phyloP scores from a whole-genome alignment of 805 yeast species.

The Yamadazyma laniorum region DNA sequence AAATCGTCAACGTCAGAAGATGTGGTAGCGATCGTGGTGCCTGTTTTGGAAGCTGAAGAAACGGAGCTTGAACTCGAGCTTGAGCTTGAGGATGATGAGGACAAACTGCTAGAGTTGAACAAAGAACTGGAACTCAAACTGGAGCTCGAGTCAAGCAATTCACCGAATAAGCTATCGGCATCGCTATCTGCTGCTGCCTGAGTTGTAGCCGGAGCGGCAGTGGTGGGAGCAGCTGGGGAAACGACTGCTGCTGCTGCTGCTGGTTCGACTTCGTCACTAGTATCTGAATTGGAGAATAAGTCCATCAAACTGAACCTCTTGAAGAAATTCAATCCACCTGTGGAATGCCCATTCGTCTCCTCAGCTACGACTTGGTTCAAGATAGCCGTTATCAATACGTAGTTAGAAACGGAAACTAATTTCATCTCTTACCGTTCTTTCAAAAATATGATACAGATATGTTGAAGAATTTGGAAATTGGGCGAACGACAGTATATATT shows the following conservation, averaged over 20 bases:
- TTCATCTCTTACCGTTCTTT: slow-evolving; percentile 18
- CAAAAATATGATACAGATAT: slow-evolving; percentile 6
- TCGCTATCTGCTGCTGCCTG: slow-evolving; percentile 11
- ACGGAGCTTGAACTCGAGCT: slow-evolving; percentile 15
- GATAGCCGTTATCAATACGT: slow-evolving; percentile 24
- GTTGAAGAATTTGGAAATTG: slow-evolving; percentile 2
- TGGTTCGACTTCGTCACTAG: slow-evolving; percentile 1
- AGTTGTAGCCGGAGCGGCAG: slow-evolving; percentile 4
- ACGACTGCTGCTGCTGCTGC: slow-evolving; percentile 8
- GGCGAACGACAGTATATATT: slow-evolving; percentile 2
- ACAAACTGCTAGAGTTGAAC: slow-evolving; percentile 9
- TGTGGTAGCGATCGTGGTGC: slow-evolving; percentile 10
- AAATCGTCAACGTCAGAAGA: slow-evolving; percentile 9
- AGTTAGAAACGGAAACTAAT: slow-evolving; percentile 22
- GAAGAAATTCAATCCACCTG: slow-evolving; percentile 7
- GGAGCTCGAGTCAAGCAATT: slow-evolving; percentile 8
- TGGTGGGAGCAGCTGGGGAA: slow-evolving; percentile 4
- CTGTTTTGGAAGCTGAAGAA: slow-evolving; percentile 12
- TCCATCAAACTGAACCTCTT: slow-evolving; percentile 15
- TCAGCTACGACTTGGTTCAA: slow-evolving; percentile 18
- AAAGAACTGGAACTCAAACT: slow-evolving; percentile 11
- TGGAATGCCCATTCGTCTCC: slow-evolving; percentile 6
- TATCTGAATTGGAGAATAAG: slow-evolving; percentile 1
- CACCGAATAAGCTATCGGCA: slow-evolving; percentile 1
- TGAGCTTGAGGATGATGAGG: slow-evolving; percentile 13